Conservation (phyloP, 495 filamentous ascomycete genomes). For the Amniculicola lignicola region DNA sequence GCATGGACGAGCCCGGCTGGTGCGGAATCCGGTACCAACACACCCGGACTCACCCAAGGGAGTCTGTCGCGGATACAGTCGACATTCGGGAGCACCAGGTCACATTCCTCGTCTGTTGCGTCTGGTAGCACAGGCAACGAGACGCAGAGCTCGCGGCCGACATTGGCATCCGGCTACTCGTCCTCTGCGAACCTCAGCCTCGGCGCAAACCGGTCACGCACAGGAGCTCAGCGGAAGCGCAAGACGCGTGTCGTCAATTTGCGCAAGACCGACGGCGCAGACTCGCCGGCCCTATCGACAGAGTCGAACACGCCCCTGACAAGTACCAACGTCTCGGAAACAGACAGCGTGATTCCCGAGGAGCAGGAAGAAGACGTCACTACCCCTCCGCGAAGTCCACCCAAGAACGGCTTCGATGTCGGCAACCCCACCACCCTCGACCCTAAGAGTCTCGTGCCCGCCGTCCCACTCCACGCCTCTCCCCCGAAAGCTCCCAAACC, state of each 20-base stretch:
- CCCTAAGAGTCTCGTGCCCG: constrained; percentile 19
- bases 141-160: constrained; percentile 22
- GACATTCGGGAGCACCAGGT: constrained; percentile 33
- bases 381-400: constrained; percentile 46
- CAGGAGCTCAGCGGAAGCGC: constrained; percentile 66
- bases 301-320: constrained; percentile 39
- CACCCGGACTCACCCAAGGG: constrained; percentile 32
- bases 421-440: constrained; percentile 13
- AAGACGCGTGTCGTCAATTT: constrained; percentile 95
- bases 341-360: constrained; percentile 47
- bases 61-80: constrained; percentile 41
- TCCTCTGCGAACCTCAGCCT: constrained; percentile 57
- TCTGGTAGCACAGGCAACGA: constrained; percentile 32
- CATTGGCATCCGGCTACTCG: constrained; percentile 38
- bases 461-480: constrained; percentile 42
- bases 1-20: constrained; percentile 85
- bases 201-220: constrained; percentile 61
- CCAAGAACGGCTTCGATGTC: constrained; percentile 38
- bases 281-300: constrained; percentile 36
- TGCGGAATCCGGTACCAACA: constrained; percentile 54
- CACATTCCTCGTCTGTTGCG: constrained; percentile 31
- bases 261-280: constrained; percentile 51
- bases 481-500: constrained; percentile 15
- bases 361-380: constrained; percentile 52
- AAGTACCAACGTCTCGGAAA: constrained; percentile 50